These are phyloP conservation scores for Phylloporus scabripes DNA, from an alignment of 768 basidiomycete species.

Conservation along the genomic window DNA sequence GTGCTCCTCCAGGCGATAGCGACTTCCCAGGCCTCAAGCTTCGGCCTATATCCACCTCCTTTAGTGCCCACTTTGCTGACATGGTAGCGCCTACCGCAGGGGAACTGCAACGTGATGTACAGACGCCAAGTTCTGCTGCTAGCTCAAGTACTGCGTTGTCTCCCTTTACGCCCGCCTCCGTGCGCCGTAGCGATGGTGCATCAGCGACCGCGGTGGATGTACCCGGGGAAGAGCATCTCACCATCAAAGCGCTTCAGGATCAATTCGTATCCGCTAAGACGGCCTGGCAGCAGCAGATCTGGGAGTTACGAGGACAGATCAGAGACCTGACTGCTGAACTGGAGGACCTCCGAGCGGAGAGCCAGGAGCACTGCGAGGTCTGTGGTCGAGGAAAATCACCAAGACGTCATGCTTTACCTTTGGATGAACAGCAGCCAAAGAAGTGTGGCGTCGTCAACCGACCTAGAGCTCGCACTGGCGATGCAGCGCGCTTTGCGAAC, in stretches of 20 bases:
- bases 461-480: slow-evolving; percentile 64
- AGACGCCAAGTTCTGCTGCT: slow-evolving; percentile 45
- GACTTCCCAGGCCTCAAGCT: slow-evolving; percentile 65
- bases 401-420: slow-evolving; percentile 6
- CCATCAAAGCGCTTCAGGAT: slow-evolving; percentile 54
- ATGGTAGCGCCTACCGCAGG: slow-evolving; percentile 28
- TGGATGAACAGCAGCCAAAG: slow-evolving; percentile 20
- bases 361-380: slow-evolving; percentile 46
- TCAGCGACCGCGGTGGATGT: slow-evolving; percentile 18
- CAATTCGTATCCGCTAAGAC: slow-evolving; percentile 53
- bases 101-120: slow-evolving; percentile 37
- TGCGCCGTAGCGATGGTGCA: slow-evolving; percentile 32
- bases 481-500: slow-evolving; percentile 56
- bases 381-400: slow-evolving; percentile 51
- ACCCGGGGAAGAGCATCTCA: slow-evolving; percentile 39
- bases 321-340: slow-evolving; percentile 66
- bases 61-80: slow-evolving; percentile 62
- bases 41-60: slow-evolving; percentile 70
- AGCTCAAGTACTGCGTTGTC: slow-evolving; percentile 40
- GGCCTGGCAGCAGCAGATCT: slow-evolving; percentile 67
- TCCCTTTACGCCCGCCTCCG: slow-evolving; percentile 42
- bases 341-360: slow-evolving; percentile 46
- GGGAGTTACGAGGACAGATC: slow-evolving; percentile 72
- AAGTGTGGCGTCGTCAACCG: slow-evolving; percentile 49
- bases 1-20: slow-evolving; percentile 58